Percentiles rank a stretch among this genome's conserved stretches.
These are phyloP conservation scores for Daldinia eschscholtzii DNA, from an alignment of 2,329 filamentous ascomycete genomes.

Conservation along the genomic window DNA sequence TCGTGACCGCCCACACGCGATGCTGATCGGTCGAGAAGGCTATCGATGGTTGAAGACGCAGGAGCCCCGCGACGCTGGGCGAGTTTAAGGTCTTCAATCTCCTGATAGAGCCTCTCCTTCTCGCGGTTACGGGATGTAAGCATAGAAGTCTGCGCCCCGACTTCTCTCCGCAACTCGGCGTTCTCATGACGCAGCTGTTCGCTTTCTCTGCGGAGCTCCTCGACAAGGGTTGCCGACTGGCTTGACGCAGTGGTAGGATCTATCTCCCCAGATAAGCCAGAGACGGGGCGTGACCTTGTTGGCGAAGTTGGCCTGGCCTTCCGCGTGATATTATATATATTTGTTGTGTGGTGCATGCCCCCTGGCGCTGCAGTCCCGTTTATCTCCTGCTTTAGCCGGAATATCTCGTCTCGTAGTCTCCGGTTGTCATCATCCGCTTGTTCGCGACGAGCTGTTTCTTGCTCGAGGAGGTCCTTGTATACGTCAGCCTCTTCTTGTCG, in stretches of 20 bases:
- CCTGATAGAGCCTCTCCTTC: conserved; percentile 93
- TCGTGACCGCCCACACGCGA: conserved; percentile 80
- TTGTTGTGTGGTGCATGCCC: conserved; percentile 69
- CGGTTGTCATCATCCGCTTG: conserved; percentile 91
- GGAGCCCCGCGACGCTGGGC: conserved; percentile 78
- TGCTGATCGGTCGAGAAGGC: conserved; percentile 92
- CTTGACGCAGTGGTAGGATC: conserved; percentile 67
- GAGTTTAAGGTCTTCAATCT: conserved; percentile 97
- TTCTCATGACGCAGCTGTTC: conserved; percentile 92
- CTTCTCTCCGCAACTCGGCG: conserved; percentile 88
- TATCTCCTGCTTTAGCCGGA: conserved; percentile 75
- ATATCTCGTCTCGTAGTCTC: conserved; percentile 84
- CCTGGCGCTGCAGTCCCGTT: conserved; percentile 48
- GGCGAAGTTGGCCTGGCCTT: conserved; percentile 61
- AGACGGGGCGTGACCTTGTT: conserved; percentile 64
- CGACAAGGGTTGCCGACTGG: conserved; percentile 75
- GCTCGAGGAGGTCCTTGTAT: conserved; percentile 94
- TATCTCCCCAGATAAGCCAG: conserved; percentile 63
- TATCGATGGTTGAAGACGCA: conserved; percentile 79
- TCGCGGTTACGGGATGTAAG: conserved; percentile 95
- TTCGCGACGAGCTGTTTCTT: conserved; percentile 89
- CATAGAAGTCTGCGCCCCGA: conserved; percentile 97
- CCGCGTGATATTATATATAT: conserved; percentile 74
- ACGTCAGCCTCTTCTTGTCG: conserved; percentile 80
- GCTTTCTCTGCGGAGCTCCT: conserved; percentile 77